Evolutionary conservation across 768 basidiomycete species (phyloP), one percentile per base, ranked within the genome.

Genomic region (Phlebiopsis gigantea): DNA sequence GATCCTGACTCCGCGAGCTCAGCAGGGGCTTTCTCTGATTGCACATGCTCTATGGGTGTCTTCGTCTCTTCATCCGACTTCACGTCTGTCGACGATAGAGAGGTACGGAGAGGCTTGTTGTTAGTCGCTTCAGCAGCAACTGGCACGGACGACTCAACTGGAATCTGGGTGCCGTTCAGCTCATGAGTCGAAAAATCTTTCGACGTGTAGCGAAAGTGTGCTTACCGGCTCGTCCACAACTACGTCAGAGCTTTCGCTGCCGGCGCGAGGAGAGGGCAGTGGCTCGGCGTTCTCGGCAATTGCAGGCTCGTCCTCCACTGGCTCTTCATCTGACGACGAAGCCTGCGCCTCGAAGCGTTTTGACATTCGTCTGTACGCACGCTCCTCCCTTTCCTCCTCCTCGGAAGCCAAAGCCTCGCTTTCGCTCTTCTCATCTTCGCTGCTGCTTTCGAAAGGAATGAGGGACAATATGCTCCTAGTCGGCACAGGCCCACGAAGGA

Each of bases 391-490:
- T 19, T 68, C 63, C 4, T 73, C 71, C 14, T 77, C 75, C 25
- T 77, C 78, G 21, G 76, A 72, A 15, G 73, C 72, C 34, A 73
- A 72, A 15, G 70, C 73, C 46, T 76, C 77, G 55, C 72, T 72
- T 46, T 76, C 78, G 54, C 73, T 72, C 12, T 73, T 72, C 8
- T 70, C 67, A 17, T 77, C 69, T 42, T 70, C 68, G 31, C 64
- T 68, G 9, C 66, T 46, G 12, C 59, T 73, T 64, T 59, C 65
- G 63, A 57, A 70, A 63, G 49, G 60, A 51, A 71, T 60, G 49
- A 54, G 68, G 22, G 69, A 68, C 1, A 74, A 55, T 22, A 73
- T 61, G n/a, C 68, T 61, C 28, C 62, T 46, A 14, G 42, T 48
- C 4, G 62, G 62, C 8, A 48, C 45, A 7, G 80, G 78, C 2